These are phyloP conservation scores for Colletotrichum tanaceti DNA, from an alignment of 2,329 filamentous ascomycete genomes.

Conservation along the genomic window DNA sequence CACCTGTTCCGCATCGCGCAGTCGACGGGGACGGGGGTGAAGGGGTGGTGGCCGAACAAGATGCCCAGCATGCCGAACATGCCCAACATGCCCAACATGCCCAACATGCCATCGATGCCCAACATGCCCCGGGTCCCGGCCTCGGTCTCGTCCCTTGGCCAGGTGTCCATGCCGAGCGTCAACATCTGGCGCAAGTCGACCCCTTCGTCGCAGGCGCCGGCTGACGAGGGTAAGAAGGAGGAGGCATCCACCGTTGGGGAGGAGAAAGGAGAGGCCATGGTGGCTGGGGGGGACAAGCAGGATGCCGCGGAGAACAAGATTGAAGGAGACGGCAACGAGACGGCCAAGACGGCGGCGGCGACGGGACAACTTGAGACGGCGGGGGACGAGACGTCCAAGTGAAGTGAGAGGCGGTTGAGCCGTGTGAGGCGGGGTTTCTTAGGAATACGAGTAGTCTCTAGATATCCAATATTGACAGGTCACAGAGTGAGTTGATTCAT, in stretches of 20 bases:
- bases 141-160: conserved; percentile 47
- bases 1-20: conserved; percentile 63
- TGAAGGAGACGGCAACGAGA: not conserved
- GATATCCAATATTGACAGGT: too few species aligned
- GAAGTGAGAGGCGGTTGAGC: not conserved
- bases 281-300: not conserved
- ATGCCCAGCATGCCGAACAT: conserved; percentile 52
- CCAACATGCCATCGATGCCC: conserved; percentile 48
- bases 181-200: conserved; percentile 48
- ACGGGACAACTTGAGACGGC: conserved; percentile 3
- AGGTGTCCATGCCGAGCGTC: conserved; percentile 49
- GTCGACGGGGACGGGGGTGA: conserved; percentile 59
- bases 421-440: too few species aligned
- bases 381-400: not conserved
- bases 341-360: not conserved
- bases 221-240: not conserved
- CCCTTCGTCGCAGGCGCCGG: conserved; percentile 7
- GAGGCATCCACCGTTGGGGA: not conserved
- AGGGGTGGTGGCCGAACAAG: conserved; percentile 61
- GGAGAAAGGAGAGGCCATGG: not conserved
- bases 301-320: not conserved
- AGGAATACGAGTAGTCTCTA: not conserved
- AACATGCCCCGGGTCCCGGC: conserved; percentile 47
- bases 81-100: conserved; percentile 49
- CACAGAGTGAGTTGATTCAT: too few species aligned